These are phyloP conservation scores for Alloascoidea africana DNA, from an alignment of 805 yeast genomes.

Conservation along the genomic window DNA sequence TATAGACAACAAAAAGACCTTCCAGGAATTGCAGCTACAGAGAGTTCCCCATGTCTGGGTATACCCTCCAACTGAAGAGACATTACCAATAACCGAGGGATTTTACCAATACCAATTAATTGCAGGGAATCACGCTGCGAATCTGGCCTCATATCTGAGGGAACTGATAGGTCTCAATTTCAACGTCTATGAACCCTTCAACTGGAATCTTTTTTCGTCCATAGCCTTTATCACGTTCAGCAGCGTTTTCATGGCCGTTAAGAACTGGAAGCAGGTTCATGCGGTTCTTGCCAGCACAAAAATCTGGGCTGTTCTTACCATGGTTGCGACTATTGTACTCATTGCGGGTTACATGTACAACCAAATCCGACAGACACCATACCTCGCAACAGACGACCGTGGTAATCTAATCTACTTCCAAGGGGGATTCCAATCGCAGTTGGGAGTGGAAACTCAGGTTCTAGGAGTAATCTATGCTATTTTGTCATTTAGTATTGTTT, in stretches of 20 bases:
- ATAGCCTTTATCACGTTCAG: slow-evolving; percentile 20
- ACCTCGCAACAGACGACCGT: slow-evolving; percentile 25
- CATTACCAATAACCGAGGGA: slow-evolving; percentile 17
- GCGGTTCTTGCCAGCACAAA: slow-evolving; percentile 32
- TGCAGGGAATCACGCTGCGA: slow-evolving; percentile 23
- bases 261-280: slow-evolving; percentile 18
- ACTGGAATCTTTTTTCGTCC: slow-evolving; percentile 21
- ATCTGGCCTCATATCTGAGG: slow-evolving; percentile 17
- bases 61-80: slow-evolving; percentile 33
- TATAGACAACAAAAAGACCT: slow-evolving; percentile 34
- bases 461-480: slow-evolving; percentile 59
- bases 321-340: slow-evolving; percentile 55
- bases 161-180: slow-evolving; percentile 11
- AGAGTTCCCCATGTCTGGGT: slow-evolving; percentile 69
- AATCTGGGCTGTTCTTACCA: slow-evolving; percentile 59
- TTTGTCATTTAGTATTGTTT: slow-evolving; percentile 43
- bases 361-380: slow-evolving; percentile 57
- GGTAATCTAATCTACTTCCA: slow-evolving; percentile 36
- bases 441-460: slow-evolving; percentile 82
- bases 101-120: slow-evolving; percentile 28
- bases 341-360: slow-evolving; percentile 90
- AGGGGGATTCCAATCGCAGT: slow-evolving; percentile 61
- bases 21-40: slow-evolving; percentile 35
- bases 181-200: slow-evolving; percentile 19
- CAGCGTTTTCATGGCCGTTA: slow-evolving; percentile 19